phyloP scores from a whole-genome alignment of 306 rosid genomes.

The Vachellia pachyceras region DNA sequence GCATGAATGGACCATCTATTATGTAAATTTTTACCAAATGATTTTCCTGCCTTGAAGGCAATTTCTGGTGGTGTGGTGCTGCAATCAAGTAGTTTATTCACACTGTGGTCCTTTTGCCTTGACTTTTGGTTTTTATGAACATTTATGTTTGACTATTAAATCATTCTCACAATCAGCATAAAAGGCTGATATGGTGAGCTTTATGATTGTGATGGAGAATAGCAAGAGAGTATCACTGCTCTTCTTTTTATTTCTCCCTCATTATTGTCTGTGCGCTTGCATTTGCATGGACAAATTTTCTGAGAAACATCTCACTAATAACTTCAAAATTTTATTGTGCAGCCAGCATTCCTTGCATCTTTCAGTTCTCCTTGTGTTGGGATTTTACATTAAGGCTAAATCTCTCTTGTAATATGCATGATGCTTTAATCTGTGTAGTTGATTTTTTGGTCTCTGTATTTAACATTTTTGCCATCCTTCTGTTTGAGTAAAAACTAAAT shows the following conservation, averaged over 20 bases:
- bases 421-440: slow-evolving; percentile 23
- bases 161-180: neutral
- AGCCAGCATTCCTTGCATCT: slow-evolving; percentile 9
- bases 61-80: slow-evolving; percentile 25
- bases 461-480: neutral
- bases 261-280: neutral
- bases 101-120: slow-evolving; percentile 10
- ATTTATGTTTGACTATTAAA: slow-evolving; percentile 1
- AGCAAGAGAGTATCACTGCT: neutral
- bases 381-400: slow-evolving; percentile 13
- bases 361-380: slow-evolving; percentile 1
- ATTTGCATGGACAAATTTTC: neutral
- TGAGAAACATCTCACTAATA: slow-evolving; percentile 13
- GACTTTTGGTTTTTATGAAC: neutral
- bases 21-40: slow-evolving; percentile 36
- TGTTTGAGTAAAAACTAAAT: slow-evolving; percentile 21
- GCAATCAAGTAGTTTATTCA: slow-evolving; percentile 25
- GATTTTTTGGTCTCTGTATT: neutral
- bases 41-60: slow-evolving; percentile 1
- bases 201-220: neutral
- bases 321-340: neutral
- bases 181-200: slow-evolving; percentile 10
- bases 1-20: slow-evolving; percentile 19
- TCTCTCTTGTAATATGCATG: slow-evolving; percentile 25
- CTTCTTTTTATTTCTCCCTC: neutral